These are phyloP conservation scores for Cordyceps cicadae DNA, from an alignment of 2,329 filamentous ascomycete species.

Conservation along the genomic window DNA sequence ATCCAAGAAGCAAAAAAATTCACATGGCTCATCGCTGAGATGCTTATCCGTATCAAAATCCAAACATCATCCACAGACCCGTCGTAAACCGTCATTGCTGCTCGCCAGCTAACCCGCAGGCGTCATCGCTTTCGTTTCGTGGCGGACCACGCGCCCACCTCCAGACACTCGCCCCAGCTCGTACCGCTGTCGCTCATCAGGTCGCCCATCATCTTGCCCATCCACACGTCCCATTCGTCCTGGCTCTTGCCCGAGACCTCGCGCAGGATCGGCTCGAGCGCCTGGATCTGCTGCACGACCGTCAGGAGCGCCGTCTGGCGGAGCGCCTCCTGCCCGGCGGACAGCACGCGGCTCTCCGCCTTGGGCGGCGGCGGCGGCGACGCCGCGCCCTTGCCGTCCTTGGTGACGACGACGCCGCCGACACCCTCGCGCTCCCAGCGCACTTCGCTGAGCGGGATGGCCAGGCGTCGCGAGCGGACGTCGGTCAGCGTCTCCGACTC, in stretches of 20 bases:
- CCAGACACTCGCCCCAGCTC: constrained; percentile 77
- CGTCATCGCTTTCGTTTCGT: constrained; percentile 49
- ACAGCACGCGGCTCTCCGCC: constrained; percentile 34
- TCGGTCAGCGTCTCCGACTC: constrained; percentile 65
- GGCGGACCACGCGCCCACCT: constrained; percentile 79
- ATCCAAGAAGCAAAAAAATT: not conserved
- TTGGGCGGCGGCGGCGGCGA: not conserved
- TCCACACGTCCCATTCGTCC: constrained; percentile 90
- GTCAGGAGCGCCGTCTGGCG: constrained; percentile 65
- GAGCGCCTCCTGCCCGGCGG: constrained; percentile 57
- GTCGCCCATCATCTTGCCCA: constrained; percentile 77
- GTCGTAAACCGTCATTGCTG: not conserved
- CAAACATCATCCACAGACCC: not conserved
- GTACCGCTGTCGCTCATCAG: constrained; percentile 71
- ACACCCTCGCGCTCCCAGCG: constrained; percentile 78
- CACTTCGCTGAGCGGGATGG: constrained; percentile 77
- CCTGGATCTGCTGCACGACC: constrained; percentile 75
- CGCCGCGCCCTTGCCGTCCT: constrained; percentile 38
- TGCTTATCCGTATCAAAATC: not conserved
- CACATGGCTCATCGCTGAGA: not conserved
- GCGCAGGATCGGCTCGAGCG: constrained; percentile 72
- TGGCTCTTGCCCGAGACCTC: constrained; percentile 78
- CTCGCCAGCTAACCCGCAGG: constrained; percentile 6
- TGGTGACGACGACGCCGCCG: constrained; percentile 52
- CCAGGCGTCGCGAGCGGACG: constrained; percentile 66